Conservation (phyloP, 2,329 filamentous ascomycete species). For the Pestalotiopsis sp. region DNA sequence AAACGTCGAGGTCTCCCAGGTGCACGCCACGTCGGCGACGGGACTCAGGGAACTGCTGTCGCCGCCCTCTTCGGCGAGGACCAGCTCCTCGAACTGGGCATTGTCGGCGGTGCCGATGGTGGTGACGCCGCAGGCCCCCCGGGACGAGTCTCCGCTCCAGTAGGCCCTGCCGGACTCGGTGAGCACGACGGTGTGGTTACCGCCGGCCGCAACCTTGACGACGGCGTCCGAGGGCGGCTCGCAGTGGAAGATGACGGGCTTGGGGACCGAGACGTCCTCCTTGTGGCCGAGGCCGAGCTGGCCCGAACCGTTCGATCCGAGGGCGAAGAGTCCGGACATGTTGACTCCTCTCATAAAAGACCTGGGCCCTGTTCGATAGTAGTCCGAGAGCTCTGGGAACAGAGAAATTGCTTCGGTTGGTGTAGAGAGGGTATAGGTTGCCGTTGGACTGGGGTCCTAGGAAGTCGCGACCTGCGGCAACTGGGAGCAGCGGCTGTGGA, state of each 20-base stretch:
- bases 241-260: slow-evolving; percentile 60
- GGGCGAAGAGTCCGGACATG: slow-evolving; percentile 64
- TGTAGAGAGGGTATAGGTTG: not conserved
- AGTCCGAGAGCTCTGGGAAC: not conserved
- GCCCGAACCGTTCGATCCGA: slow-evolving; percentile 76
- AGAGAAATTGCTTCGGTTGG: not conserved
- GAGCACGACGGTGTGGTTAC: slow-evolving; percentile 84
- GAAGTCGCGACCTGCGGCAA: too few species aligned
- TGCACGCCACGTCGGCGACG: slow-evolving; percentile 63
- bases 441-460: too few species aligned
- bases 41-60: slow-evolving; percentile 27
- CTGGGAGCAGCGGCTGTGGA: too few species aligned
- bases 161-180: slow-evolving; percentile 62
- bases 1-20: slow-evolving; percentile 76
- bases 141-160: slow-evolving; percentile 63
- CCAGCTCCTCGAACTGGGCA: slow-evolving; percentile 42
- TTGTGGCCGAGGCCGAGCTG: slow-evolving; percentile 73
- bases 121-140: slow-evolving; percentile 56
- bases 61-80: slow-evolving; percentile 35
- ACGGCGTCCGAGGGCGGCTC: slow-evolving; percentile 38
- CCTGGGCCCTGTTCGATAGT: not conserved
- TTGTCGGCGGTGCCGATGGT: slow-evolving; percentile 27
- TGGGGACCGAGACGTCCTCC: slow-evolving; percentile 71
- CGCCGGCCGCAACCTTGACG: slow-evolving; percentile 61
- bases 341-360: not conserved